Percentiles rank a stretch among this genome's conserved stretches.
Conservation (phyloP, 106 monocot species). For the Vanilla planifolia region DNA sequence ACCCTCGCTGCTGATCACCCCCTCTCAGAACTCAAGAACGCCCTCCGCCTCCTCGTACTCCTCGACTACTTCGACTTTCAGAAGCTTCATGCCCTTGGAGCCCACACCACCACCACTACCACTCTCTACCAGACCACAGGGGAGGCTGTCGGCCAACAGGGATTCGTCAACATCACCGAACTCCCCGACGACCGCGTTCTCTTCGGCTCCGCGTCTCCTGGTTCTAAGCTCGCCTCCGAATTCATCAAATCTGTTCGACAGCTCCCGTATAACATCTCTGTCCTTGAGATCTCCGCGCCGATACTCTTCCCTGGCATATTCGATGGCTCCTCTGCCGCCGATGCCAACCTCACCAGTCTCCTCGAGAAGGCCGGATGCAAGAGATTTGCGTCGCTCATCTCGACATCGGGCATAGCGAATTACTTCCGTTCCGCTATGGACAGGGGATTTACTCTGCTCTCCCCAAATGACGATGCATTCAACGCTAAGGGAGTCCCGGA, state of each 20-base stretch:
- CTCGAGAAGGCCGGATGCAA: constrained; percentile 93
- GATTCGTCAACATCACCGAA: constrained; percentile 97
- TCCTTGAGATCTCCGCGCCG: constrained; percentile 80
- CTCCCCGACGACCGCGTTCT: constrained; percentile 69
- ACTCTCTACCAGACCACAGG: constrained; percentile 97
- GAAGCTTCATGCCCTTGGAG: constrained; percentile 77
- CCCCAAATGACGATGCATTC: constrained; percentile 92
- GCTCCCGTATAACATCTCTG: constrained; percentile 84
- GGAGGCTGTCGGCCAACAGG: constrained; percentile 64
- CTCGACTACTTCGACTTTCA: constrained; percentile 92
- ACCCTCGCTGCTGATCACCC: constrained; percentile 55
- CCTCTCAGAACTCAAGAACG: constrained; percentile 73
- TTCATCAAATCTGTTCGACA: constrained; percentile 79
- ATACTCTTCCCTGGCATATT: constrained; percentile 77
- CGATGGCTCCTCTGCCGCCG: constrained; percentile 39
- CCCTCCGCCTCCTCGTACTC: constrained; percentile 87
- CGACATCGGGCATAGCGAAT: constrained; percentile 74
- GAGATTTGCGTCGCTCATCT: constrained; percentile 66
- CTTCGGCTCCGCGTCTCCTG: constrained; percentile 60
- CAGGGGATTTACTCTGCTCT: constrained; percentile 80
- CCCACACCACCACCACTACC: constrained; percentile 70
- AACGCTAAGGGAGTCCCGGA: constrained; percentile 66
- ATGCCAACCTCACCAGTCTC: constrained; percentile 66
- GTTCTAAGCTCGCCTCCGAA: constrained; percentile 43
- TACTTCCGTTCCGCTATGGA: constrained; percentile 67